Evolutionary conservation across 768 basidiomycete genomes (phyloP).

Genomic region (Amanita exitialis): DNA sequence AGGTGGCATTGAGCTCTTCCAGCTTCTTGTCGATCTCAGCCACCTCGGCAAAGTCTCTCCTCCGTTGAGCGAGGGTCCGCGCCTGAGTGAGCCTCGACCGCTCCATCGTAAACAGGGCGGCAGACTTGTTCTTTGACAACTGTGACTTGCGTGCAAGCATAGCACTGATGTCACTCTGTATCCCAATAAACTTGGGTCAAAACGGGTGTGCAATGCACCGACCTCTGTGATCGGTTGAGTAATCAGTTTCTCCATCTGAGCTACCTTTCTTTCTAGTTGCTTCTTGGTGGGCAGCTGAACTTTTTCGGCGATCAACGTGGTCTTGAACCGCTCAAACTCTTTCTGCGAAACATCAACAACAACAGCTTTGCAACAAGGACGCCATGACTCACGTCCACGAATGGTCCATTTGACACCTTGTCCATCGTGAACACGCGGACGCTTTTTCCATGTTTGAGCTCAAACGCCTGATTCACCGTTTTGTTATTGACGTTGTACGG

Average conservation of each 20-base stretch:
- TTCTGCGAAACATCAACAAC: conserved; percentile 30
- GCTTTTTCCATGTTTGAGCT: conserved; percentile 71
- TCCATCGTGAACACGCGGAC: conserved; percentile 64
- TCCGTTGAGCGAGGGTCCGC: conserved; percentile 64
- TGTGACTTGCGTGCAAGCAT: conserved; percentile 63
- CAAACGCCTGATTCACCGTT: conserved; percentile 53
- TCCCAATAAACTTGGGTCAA: conserved; percentile 7
- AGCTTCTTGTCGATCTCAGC: conserved; percentile 54
- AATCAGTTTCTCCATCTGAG: conserved; percentile 47
- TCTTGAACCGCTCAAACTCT: conserved; percentile 59
- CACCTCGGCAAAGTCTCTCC: conserved; percentile 61
- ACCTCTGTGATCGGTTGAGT: conserved; percentile 76
- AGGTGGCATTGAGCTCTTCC: conserved; percentile 22
- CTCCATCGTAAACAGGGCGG: conserved; percentile 39
- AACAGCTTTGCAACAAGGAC: not conserved
- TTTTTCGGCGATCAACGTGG: conserved; percentile 35
- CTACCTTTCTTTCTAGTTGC: conserved; percentile 54
- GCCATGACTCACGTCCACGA: conserved; percentile 42
- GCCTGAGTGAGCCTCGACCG: conserved; percentile 59
- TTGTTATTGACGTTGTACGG: conserved; percentile 66
- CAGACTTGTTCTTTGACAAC: conserved; percentile 20
- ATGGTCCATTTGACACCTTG: conserved; percentile 69
- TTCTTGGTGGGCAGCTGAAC: conserved; percentile 60
- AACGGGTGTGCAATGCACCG: conserved; percentile 11
- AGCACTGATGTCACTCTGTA: conserved; percentile 72